Percentiles rank a stretch among this genome's conserved stretches.
Evolutionary conservation across 805 yeast species (phyloP).

Genomic region (Starmerella tilneyi): DNA sequence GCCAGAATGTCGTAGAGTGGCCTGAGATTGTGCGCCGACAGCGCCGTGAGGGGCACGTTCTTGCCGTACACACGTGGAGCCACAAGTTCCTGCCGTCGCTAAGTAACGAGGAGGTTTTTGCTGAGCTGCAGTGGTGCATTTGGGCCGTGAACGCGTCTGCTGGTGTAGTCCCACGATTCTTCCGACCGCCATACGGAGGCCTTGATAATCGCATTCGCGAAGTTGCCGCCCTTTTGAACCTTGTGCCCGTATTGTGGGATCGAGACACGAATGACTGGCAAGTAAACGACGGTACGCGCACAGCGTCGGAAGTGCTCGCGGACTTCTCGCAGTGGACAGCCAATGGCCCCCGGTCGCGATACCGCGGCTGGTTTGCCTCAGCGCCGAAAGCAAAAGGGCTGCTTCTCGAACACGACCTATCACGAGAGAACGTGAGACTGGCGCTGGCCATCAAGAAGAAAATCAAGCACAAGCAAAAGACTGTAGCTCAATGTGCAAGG

Average conservation of each 20-base stretch:
- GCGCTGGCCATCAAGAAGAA: constrained; percentile 30
- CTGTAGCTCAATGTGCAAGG: constrained; percentile 19
- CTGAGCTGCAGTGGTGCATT: constrained; percentile 87
- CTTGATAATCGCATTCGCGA: constrained; percentile 75
- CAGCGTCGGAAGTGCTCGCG: constrained; percentile 42
- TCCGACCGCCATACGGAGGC: constrained; percentile 95
- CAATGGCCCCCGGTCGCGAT: background rate
- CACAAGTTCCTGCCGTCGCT: constrained; percentile 75
- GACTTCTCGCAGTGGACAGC: constrained; percentile 49
- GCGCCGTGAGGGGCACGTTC: constrained; percentile 55
- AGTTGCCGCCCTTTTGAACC: constrained; percentile 72
- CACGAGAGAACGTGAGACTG: constrained; percentile 52
- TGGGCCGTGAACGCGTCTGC: constrained; percentile 98
- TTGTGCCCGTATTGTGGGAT: constrained; percentile 86
- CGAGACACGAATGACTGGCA: constrained; percentile 88
- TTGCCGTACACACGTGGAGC: constrained; percentile 89
- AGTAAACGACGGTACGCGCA: constrained; percentile 43
- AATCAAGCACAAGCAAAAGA: constrained; percentile 13
- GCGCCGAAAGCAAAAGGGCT: constrained; percentile 39
- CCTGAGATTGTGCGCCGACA: constrained; percentile 62
- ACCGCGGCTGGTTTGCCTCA: constrained; percentile 11
- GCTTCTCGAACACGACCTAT: constrained; percentile 79
- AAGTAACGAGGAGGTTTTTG: constrained; percentile 68
- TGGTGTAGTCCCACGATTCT: constrained; percentile 78
- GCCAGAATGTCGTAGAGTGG: constrained; percentile 62